These are phyloP conservation scores for Multifurca ochricompacta DNA, from an alignment of 768 basidiomycete genomes.

Conservation along the genomic window DNA sequence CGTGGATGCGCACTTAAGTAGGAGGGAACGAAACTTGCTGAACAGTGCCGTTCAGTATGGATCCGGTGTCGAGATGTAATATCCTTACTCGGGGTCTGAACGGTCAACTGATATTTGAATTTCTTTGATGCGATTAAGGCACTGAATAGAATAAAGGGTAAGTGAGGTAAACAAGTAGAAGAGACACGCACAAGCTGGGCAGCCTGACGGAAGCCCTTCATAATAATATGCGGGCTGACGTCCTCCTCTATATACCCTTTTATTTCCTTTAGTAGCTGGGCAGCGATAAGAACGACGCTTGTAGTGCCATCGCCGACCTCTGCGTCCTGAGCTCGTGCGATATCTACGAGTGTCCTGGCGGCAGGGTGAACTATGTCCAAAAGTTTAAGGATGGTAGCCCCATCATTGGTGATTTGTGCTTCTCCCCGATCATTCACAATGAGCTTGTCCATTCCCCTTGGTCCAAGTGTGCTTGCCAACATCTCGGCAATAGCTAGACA, in stretches of 20 bases:
- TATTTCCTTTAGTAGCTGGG: conserved; percentile 90
- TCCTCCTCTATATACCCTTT: conserved; percentile 91
- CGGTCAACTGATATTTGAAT: conserved; percentile 88
- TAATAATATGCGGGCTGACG: conserved; percentile 94
- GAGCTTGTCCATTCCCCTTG: conserved; percentile 97
- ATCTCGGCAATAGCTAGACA: conserved; percentile 92
- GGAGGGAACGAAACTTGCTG: conserved; percentile 88
- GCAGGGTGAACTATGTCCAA: conserved; percentile 98
- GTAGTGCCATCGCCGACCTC: conserved; percentile 99
- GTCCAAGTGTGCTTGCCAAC: conserved; percentile 91
- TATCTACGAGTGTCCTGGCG: conserved; percentile 95
- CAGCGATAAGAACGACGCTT: conserved; percentile 88
- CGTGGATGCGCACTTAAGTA: conserved; percentile 94
- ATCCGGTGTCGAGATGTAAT: neutral
- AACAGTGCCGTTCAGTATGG: neutral
- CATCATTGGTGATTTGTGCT: conserved; percentile 99
- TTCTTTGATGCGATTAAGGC: conserved; percentile 77
- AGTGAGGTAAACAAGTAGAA: conserved; percentile 10
- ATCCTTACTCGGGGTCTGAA: conserved; percentile 78
- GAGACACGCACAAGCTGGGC: conserved; percentile 63
- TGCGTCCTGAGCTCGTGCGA: conserved; percentile 95
- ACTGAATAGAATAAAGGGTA: conserved; percentile 37
- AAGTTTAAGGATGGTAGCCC: conserved; percentile 95
- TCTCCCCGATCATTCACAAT: conserved; percentile 92
- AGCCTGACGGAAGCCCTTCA: conserved; percentile 91